These are phyloP conservation scores for Umbelopsis sp. DNA, from an alignment of 371 early-diverging fungal genomes.

Conservation along the genomic window DNA sequence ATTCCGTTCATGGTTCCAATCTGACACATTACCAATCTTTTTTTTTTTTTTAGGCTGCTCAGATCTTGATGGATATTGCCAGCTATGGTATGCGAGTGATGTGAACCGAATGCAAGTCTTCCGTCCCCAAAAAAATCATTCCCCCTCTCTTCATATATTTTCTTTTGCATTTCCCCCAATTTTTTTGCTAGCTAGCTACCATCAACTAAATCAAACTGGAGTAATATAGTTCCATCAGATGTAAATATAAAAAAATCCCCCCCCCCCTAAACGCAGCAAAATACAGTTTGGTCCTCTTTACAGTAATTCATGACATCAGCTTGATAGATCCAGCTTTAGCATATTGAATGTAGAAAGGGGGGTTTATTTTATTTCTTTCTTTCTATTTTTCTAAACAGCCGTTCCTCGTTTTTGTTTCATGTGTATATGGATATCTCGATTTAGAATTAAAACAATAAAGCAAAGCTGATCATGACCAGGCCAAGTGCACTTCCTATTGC, in stretches of 20 bases:
- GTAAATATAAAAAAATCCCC: background rate
- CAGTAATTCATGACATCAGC: too few species aligned
- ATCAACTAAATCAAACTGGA: background rate
- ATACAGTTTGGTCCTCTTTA: too few species aligned
- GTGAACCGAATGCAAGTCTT: background rate
- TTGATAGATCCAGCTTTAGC: too few species aligned
- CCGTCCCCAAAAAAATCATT: background rate
- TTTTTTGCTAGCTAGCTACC: background rate
- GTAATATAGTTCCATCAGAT: background rate
- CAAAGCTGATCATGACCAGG: constrained; percentile 9
- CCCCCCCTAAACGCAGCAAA: too few species aligned
- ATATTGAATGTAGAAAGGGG: too few species aligned
- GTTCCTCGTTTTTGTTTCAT: too few species aligned
- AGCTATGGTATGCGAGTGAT: constrained; percentile 47
- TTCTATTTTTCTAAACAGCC: too few species aligned
- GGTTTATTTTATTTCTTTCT: too few species aligned
- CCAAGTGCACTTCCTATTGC: background rate
- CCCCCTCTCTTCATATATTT: background rate
- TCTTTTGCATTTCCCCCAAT: constrained; percentile 7
- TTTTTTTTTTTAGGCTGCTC: constrained; percentile 44
- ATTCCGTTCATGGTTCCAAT: background rate
- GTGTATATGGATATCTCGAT: background rate
- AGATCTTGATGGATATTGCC: constrained; percentile 57
- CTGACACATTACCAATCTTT: constrained; percentile 7
- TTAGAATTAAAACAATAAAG: background rate